Conservation (phyloP, 441 rosid genomes). For the Pelargonium citronellum region DNA sequence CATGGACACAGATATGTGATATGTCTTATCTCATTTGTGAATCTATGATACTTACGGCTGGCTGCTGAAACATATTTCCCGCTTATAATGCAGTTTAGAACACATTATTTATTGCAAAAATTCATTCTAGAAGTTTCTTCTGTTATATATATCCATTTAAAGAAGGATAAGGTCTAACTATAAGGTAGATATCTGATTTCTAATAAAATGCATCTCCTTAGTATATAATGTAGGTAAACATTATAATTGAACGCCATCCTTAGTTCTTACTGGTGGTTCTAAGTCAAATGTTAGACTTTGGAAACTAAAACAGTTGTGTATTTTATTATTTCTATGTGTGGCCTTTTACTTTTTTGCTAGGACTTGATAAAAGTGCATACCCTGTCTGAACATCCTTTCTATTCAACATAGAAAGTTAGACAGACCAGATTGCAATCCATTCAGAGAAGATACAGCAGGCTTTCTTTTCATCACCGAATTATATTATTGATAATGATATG, state of each 20-base stretch:
- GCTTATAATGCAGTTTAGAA: not conserved
- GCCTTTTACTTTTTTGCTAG: not conserved
- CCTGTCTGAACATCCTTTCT: not conserved
- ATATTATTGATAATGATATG: not conserved
- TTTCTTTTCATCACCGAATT: constrained; percentile 6
- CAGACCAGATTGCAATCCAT: constrained; percentile 5
- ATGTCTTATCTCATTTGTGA: not conserved
- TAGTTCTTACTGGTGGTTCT: not conserved
- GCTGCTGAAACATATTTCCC: not conserved
- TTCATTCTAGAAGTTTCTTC: not conserved
- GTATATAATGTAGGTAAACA: not conserved
- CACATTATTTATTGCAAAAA: not conserved
- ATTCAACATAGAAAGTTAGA: not conserved
- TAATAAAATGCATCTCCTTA: not conserved
- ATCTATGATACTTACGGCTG: not conserved
- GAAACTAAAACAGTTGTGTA: not conserved
- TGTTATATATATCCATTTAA: not conserved
- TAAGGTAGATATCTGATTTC: not conserved
- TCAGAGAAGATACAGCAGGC: constrained; percentile 7
- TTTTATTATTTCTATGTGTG: not conserved
- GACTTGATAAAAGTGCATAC: not conserved
- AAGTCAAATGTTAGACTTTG: not conserved
- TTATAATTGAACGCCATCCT: not conserved
- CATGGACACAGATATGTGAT: not conserved
- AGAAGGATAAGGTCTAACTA: not conserved